Evolutionary conservation across 768 basidiomycete genomes (phyloP), one percentile per base, ranked within the genome.

Genomic region (Mycena belliarum): DNA sequence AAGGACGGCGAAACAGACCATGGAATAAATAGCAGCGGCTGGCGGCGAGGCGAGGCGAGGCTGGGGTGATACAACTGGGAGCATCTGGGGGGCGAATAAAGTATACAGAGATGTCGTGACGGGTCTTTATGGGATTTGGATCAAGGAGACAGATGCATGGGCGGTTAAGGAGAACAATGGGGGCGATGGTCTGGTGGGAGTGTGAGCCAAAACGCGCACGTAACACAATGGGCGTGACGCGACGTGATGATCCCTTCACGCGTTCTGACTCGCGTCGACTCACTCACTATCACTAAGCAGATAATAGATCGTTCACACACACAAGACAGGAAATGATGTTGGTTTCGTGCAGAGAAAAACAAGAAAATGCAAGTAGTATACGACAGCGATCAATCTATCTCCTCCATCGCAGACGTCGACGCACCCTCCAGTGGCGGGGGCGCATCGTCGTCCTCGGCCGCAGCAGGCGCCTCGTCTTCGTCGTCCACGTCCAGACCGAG

Each of bases 341-440:
- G 32, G 35, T 43, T 54, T 49, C n/a, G 28, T 59, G 66, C 69
- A 64, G 56, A 52, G 55, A 52, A 63, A 66, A 48, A 59, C 49
- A 55, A 63, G 59, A 67, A n/a, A 63, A 64, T 59, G 54, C 59
- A 65, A 63, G 53, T 65, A 66, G 61, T 61, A 57, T 63, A 55
- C 60, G 55, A 58, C 55, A 41, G 58, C 60, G 62, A 61, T 40
- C 18, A 29, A 24, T 41, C 91, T 62, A 98, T 96, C 81, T 98
- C 95, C 83, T 98, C 96, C 95, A 98, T 97, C 50, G 89, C 88
- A 15, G 91, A 92, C 24, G 87, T 82, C 42, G 88, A 80, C 28
- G 86, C 82, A 18, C 74, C 79, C 68, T 87, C 89, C 51, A 74
- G 65, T 57, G 82, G 75, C 26, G 82, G 80, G 2, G 86, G 78